Conservation (phyloP, 306 rosid genomes). For the Ochetophila trinervis region DNA sequence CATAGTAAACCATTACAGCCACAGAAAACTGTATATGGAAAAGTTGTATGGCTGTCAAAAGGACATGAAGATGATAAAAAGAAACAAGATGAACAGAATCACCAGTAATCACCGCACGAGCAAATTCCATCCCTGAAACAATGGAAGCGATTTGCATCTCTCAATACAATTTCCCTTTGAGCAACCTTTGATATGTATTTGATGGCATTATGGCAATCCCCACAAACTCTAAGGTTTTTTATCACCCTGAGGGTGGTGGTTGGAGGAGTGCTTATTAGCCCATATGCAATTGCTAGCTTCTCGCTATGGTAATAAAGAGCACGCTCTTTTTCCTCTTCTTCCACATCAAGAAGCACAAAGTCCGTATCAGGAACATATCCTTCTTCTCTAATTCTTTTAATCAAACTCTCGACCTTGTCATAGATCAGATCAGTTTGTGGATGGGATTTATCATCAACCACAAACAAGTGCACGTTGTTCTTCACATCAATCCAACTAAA, state of each 20-base stretch:
- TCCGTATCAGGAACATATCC: slow-evolving; percentile 71
- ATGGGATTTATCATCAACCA: slow-evolving; percentile 71
- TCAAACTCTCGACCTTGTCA: slow-evolving; percentile 49
- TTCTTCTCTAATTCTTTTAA: slow-evolving; percentile 55
- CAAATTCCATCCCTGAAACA: slow-evolving; percentile 50
- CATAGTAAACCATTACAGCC: too few species aligned
- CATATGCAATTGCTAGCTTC: slow-evolving; percentile 64
- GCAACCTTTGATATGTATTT: slow-evolving; percentile 57
- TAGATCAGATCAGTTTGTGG: slow-evolving; percentile 52
- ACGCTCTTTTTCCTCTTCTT: slow-evolving; percentile 65
- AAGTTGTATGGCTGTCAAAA: too few species aligned
- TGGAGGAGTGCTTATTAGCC: slow-evolving; percentile 51
- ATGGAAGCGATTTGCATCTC: slow-evolving; percentile 82
- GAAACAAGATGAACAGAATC: not conserved
- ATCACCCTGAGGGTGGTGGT: slow-evolving; percentile 53
- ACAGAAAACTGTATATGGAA: too few species aligned
- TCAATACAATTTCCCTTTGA: slow-evolving; percentile 56
- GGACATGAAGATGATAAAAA: not conserved
- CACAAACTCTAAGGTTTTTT: slow-evolving; percentile 72
- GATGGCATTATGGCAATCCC: slow-evolving; percentile 78
- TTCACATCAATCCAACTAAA: slow-evolving; percentile 82
- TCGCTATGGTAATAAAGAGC: slow-evolving; percentile 60
- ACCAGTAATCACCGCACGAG: slow-evolving; percentile 65
- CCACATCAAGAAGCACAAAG: slow-evolving; percentile 57
- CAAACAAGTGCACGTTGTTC: slow-evolving; percentile 69